These are phyloP conservation scores for Capronia coronata DNA, from an alignment of 2,329 filamentous ascomycete species.

Conservation along the genomic window DNA sequence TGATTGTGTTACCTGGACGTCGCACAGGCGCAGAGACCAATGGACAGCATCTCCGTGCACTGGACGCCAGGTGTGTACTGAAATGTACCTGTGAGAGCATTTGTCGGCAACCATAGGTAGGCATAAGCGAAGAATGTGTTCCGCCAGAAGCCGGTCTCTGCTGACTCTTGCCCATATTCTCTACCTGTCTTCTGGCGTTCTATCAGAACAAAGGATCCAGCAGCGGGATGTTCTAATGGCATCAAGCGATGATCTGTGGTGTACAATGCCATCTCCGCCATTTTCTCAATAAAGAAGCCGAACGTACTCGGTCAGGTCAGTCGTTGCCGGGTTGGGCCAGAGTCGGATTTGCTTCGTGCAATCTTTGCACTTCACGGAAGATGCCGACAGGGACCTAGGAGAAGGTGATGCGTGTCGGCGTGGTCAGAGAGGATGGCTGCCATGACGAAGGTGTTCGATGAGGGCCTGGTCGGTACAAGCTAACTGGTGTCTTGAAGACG, in stretches of 20 bases:
- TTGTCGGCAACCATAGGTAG: neutral
- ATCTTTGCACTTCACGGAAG: neutral
- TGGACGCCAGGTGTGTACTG: neutral
- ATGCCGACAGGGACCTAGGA: neutral
- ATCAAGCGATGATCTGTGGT: neutral
- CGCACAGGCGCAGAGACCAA: neutral
- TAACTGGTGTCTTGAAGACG: no score
- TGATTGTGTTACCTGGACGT: neutral
- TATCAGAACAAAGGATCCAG: neutral
- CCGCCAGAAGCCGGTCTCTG: neutral
- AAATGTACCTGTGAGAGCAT: neutral
- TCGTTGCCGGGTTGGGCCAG: neutral
- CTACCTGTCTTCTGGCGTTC: neutral
- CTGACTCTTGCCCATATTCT: neutral
- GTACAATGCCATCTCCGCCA: neutral
- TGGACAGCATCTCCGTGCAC: neutral
- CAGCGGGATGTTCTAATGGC: neutral
- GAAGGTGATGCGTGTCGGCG: neutral
- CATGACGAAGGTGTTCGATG: no score
- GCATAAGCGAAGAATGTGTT: neutral
- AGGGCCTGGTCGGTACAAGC: no score
- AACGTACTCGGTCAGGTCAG: neutral
- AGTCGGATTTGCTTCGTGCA: neutral
- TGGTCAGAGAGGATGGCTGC: neutral
- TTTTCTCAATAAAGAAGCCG: neutral